Evolutionary conservation across 176 grass and related monocot species (phyloP).

Genomic region (Puccinellia tenuiflora): DNA sequence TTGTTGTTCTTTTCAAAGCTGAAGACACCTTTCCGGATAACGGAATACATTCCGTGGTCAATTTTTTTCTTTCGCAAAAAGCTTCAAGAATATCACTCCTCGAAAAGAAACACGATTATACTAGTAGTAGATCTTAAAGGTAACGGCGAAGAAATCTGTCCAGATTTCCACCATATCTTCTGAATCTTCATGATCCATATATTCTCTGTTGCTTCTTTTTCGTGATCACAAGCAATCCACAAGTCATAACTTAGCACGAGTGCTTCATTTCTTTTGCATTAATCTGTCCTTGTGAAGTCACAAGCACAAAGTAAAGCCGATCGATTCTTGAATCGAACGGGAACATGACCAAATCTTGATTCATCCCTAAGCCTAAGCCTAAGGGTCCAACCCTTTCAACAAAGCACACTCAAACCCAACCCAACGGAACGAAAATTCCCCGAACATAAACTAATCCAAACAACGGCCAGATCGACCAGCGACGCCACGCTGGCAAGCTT

Average conservation of each 20-base stretch:
- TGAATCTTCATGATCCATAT: background rate
- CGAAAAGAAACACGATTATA: background rate
- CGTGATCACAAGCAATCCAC: slow-evolving; percentile 15
- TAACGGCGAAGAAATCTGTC: background rate
- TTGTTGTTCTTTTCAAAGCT: background rate
- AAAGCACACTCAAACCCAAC: slow-evolving; percentile 13
- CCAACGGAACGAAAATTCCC: background rate
- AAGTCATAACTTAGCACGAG: background rate
- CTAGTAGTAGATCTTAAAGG: background rate
- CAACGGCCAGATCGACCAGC: background rate
- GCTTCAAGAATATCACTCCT: background rate
- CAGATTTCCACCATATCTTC: slow-evolving; percentile 3
- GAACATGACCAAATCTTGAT: slow-evolving; percentile 20
- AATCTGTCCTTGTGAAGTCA: background rate
- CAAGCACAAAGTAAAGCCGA: background rate
- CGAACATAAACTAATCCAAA: background rate
- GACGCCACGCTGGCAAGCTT: slow-evolving; percentile 5
- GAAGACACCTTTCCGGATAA: background rate
- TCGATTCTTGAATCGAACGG: slow-evolving; percentile 24
- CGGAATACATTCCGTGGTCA: background rate
- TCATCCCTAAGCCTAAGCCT: background rate
- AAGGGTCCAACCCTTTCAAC: slow-evolving; percentile 8
- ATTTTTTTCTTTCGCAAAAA: background rate
- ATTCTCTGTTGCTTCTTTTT: background rate
- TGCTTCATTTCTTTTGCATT: background rate